Conservation (phyloP, 164 flowering plant genomes). For the Protea cynaroides region DNA sequence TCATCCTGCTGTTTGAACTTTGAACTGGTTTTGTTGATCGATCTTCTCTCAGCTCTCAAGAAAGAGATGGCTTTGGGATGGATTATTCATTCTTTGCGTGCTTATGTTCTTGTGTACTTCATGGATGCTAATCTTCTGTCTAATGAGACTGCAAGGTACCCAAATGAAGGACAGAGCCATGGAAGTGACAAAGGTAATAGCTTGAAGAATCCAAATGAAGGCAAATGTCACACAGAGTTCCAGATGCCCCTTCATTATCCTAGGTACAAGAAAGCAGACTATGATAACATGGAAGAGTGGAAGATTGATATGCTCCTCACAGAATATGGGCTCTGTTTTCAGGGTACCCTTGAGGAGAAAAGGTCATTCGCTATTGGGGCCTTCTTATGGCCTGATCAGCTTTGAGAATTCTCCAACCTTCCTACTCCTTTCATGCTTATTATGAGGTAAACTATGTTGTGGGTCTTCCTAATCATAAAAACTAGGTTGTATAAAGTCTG, state of each 20-base stretch:
- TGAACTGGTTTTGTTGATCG: no score
- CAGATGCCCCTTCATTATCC: conserved; percentile 50
- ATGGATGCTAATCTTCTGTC: no score
- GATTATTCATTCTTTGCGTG: no score
- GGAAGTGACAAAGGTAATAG: neutral
- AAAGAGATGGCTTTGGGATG: no score
- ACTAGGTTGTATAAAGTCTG: no score
- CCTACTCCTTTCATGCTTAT: no score
- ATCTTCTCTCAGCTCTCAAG: no score
- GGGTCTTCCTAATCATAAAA: no score
- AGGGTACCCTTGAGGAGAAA: conserved; percentile 35
- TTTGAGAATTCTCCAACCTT: conserved; percentile 3
- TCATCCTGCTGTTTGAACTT: no score
- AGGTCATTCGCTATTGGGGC: conserved; percentile 43
- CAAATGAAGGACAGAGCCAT: neutral
- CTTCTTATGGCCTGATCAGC: conserved; percentile 43
- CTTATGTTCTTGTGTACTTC: no score
- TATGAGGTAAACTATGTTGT: no score
- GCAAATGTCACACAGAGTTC: conserved; percentile 16
- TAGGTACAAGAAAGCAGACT: conserved; percentile 29
- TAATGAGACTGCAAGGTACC: neutral
- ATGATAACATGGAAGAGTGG: conserved; percentile 33
- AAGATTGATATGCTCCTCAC: conserved; percentile 25
- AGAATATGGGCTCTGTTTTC: conserved; percentile 28
- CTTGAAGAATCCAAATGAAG: no score